Percentiles rank a stretch among this genome's conserved stretches.
phyloP scores from a whole-genome alignment of 768 basidiomycete species.

The Auricularia heimuer region DNA sequence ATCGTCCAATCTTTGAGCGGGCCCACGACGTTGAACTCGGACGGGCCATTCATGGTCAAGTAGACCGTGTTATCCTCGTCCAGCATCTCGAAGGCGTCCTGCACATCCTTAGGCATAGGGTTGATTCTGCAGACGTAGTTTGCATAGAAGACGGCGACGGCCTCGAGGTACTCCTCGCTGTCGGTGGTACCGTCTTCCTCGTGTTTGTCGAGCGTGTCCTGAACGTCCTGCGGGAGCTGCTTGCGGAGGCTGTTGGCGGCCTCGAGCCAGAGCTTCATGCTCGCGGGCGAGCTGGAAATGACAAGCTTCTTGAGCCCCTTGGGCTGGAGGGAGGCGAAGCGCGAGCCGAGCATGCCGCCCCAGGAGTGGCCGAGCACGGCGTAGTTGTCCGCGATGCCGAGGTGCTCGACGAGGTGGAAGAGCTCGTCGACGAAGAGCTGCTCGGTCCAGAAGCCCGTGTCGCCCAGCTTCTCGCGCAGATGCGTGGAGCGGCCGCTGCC shows the following conservation, averaged over 20 bases:
- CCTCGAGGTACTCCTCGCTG: slow-evolving; percentile 35
- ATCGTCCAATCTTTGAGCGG: slow-evolving; percentile 6
- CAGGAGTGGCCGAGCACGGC: slow-evolving; percentile 35
- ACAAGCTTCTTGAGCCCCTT: slow-evolving; percentile 37
- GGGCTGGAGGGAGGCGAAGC: slow-evolving; percentile 32
- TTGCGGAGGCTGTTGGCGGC: slow-evolving; percentile 21
- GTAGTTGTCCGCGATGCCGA: slow-evolving; percentile 35
- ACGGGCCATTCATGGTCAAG: slow-evolving; percentile 30
- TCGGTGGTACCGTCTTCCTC: slow-evolving; percentile 37
- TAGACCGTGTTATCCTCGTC: slow-evolving; percentile 40
- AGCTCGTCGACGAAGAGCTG: slow-evolving; percentile 48
- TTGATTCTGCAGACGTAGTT: slow-evolving; percentile 34
- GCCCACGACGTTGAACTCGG: slow-evolving; percentile 6
- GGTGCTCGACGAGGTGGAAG: slow-evolving; percentile 31
- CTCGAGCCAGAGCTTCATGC: slow-evolving; percentile 34
- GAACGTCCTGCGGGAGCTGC: slow-evolving; percentile 32
- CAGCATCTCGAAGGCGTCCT: slow-evolving; percentile 22
- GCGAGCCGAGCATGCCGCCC: slow-evolving; percentile 37
- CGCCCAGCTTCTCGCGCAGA: slow-evolving; percentile 26
- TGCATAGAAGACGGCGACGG: slow-evolving; percentile 32
- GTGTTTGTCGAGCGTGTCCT: slow-evolving; percentile 32
- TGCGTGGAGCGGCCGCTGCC: slow-evolving; percentile 39
- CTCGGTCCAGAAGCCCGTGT: slow-evolving; percentile 34
- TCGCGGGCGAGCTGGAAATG: slow-evolving; percentile 35
- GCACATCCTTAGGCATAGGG: slow-evolving; percentile 35